Evolutionary conservation across 1,139 yeast genomes (phyloP).

Genomic region (Eremothecium cymbalariae): DNA sequence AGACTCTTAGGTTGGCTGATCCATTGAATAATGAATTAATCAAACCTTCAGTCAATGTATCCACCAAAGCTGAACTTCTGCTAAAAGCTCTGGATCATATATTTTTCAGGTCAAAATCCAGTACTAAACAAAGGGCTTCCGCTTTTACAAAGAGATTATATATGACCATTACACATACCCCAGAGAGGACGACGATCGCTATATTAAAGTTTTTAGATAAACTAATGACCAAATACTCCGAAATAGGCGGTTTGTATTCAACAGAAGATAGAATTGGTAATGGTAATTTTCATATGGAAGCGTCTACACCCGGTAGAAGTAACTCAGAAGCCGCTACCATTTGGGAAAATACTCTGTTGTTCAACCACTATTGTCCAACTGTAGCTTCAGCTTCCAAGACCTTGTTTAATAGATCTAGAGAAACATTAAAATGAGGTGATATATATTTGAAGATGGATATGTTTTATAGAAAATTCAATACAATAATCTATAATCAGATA

Average conservation of each 20-base stretch:
- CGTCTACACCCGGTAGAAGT: slow-evolving; percentile 61
- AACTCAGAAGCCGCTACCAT: slow-evolving; percentile 83
- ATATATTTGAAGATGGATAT: slow-evolving; percentile 1
- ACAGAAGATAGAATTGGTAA: slow-evolving; percentile 83
- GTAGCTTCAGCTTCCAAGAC: slow-evolving; percentile 51
- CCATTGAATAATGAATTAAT: slow-evolving; percentile 46
- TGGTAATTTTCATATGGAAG: slow-evolving; percentile 63
- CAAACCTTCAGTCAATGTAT: slow-evolving; percentile 70
- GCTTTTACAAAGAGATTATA: slow-evolving; percentile 80
- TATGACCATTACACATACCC: slow-evolving; percentile 59
- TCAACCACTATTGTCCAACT: slow-evolving; percentile 73
- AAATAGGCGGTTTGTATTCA: slow-evolving; percentile 65
- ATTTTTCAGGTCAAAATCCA: slow-evolving; percentile 70
- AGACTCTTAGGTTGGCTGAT: slow-evolving; percentile 68
- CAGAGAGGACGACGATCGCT: slow-evolving; percentile 82
- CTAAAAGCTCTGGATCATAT: slow-evolving; percentile 70
- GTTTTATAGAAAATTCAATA: slow-evolving; percentile 1
- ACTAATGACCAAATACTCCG: slow-evolving; percentile 59
- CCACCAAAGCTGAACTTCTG: slow-evolving; percentile 81
- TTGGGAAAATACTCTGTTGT: slow-evolving; percentile 77
- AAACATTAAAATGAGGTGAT: slow-evolving; percentile 6
- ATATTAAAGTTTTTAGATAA: slow-evolving; percentile 69
- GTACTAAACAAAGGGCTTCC: slow-evolving; percentile 62
- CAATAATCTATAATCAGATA: neutral
- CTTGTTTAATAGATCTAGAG: slow-evolving; percentile 34